phyloP scores from a whole-genome alignment of 306 rosid species.

The Dalbergia cochinchinensis region DNA sequence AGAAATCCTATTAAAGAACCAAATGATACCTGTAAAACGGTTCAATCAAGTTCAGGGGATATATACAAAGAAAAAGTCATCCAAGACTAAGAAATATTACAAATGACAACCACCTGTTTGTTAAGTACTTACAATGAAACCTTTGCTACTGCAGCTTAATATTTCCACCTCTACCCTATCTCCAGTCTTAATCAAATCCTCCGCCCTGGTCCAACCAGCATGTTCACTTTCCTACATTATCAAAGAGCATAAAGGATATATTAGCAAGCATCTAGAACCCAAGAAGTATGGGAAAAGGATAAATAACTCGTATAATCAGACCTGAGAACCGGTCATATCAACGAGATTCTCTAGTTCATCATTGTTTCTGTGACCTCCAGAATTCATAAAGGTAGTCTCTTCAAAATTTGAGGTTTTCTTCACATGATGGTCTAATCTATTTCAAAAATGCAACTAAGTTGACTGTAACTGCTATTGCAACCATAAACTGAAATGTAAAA shows the following conservation, averaged over 20 bases:
- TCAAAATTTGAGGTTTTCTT: conserved; percentile 52
- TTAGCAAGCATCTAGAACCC: conserved; percentile 16
- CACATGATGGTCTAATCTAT: conserved; percentile 67
- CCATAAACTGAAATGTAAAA: conserved; percentile 41
- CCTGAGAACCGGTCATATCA: conserved; percentile 61
- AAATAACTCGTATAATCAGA: conserved; percentile 48
- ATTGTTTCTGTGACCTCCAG: conserved; percentile 40
- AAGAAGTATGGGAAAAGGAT: conserved; percentile 27
- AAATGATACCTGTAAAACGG: conserved; percentile 82
- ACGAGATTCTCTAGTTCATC: conserved; percentile 49
- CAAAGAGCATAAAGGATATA: conserved; percentile 25
- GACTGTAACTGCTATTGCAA: conserved; percentile 46
- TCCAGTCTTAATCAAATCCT: conserved; percentile 62
- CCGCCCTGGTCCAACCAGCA: conserved; percentile 83
- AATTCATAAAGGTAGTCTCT: conserved; percentile 37
- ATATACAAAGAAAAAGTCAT: conserved; percentile 36
- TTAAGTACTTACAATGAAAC: conserved; percentile 84
- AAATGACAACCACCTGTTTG: conserved; percentile 24
- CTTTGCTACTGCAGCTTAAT: conserved; percentile 79
- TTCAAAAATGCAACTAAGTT: conserved; percentile 48
- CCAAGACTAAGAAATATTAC: conserved; percentile 5
- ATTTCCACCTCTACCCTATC: conserved; percentile 79
- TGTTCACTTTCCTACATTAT: conserved; percentile 66
- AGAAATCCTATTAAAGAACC: conserved; percentile 89
- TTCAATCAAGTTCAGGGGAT: conserved; percentile 48